Base-by-base conservation (phyloP, 2,329 filamentous ascomycete species). In the Pseudogymnoascus sp. region DNA sequence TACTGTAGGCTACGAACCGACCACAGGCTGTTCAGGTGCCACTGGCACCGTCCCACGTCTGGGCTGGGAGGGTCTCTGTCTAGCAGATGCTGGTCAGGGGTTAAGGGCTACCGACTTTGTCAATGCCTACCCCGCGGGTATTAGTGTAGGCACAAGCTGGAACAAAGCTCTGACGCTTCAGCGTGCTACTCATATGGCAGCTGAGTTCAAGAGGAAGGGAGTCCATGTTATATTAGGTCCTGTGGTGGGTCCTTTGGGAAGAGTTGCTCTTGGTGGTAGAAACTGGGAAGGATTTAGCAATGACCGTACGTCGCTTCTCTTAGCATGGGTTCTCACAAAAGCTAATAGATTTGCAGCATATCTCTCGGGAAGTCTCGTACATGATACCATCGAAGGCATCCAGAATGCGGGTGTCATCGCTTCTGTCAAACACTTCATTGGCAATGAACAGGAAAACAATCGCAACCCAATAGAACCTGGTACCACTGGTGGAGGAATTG, bases 251-350 rank as follows among this genome's bases (percentile, higher is more conserved):
- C 88, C 91, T 0, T 73, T 97, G 0, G 92, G 92, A 3, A 81
- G 90, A 60, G 86, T 91, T 79, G 91, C 91, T 0, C 90, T 89
- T 6, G 92, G 91, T 16, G 92, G 92, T 1, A 81, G 92, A 59
- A 95, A 94, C 66, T 97, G 91, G 91, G 92, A 96, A 73, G 90
- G 90, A 0, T 96, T 96, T 67, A 91, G 90, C 0, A 79, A 89
- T 0, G 92, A 96, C 70, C 91, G 41, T 47, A 25, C 12, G 41
- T 47, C 7, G 6, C 25, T 28, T 6, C 20, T 8, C 22, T n/a
- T 7, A 9, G 3, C 6, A 47, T 47, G 20, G 22, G 3, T n/a
- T 6, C 25, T 8, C 20, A n/a, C 12, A 12, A 18, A 28, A n/a
- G 22, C 41, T 47, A 47, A 47, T n/a, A n/a, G 6, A 11, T 28